Percentiles rank a stretch among this genome's conserved stretches.
Evolutionary conservation across 768 basidiomycete genomes (phyloP).

Genomic region (Boletus insuetus): DNA sequence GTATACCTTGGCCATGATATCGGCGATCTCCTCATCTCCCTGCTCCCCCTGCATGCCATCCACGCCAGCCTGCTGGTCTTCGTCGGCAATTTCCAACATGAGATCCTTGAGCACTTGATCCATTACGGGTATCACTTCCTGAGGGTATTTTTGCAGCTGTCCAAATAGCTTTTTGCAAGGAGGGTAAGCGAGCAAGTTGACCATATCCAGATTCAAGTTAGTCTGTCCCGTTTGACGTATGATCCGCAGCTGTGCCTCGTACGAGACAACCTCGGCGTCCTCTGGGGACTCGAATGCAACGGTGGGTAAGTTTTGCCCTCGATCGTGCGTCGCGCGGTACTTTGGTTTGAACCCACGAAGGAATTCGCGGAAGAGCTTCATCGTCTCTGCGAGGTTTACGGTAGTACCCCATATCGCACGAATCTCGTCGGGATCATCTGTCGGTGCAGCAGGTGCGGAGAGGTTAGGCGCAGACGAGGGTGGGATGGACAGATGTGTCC

Average conservation of each 20-base stretch:
- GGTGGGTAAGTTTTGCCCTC: conserved; percentile 53
- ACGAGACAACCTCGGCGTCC: conserved; percentile 66
- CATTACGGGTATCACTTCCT: conserved; percentile 96
- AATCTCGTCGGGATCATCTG: conserved; percentile 79
- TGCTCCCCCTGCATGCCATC: conserved; percentile 75
- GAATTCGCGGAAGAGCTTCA: conserved; percentile 88
- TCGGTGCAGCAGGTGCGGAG: conserved; percentile 59
- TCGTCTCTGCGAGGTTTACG: conserved; percentile 86
- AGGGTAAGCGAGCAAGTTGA: conserved; percentile 85
- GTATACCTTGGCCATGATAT: conserved; percentile 84
- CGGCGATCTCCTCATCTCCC: conserved; percentile 83
- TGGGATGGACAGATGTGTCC: conserved; percentile 54
- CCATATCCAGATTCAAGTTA: conserved; percentile 86
- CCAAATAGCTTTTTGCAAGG: conserved; percentile 77
- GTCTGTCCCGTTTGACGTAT: conserved; percentile 93
- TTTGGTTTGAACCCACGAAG: conserved; percentile 91
- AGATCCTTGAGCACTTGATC: conserved; percentile 94
- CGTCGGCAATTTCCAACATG: conserved; percentile 84
- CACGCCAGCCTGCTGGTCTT: conserved; percentile 66
- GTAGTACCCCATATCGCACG: conserved; percentile 98
- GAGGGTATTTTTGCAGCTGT: conserved; percentile 90
- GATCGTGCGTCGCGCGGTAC: conserved; percentile 74
- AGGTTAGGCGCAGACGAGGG: conserved; percentile 53
- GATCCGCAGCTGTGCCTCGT: conserved; percentile 76
- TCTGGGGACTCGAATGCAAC: conserved; percentile 55